phyloP scores from a whole-genome alignment of 2,329 filamentous ascomycete species.

The Fusarium praegraminearum region DNA sequence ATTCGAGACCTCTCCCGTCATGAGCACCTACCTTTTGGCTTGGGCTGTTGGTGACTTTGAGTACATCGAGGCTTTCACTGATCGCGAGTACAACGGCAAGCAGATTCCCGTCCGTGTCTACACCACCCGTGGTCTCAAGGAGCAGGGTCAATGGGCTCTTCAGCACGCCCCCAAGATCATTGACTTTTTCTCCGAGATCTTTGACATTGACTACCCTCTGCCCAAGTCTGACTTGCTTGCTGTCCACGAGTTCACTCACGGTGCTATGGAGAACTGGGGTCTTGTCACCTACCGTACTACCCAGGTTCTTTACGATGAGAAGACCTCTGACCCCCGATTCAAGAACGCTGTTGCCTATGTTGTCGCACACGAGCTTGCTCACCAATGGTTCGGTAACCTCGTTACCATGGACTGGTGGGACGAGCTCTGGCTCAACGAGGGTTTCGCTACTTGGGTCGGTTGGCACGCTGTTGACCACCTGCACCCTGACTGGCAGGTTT shows the following conservation, averaged over 20 bases:
- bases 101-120: conserved; percentile 94
- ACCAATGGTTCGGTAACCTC: conserved; percentile 96
- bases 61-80: conserved; percentile 91
- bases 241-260: conserved; percentile 89
- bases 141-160: conserved; percentile 89
- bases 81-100: conserved; percentile 91
- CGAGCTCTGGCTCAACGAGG: conserved; percentile 94
- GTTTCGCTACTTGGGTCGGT: conserved; percentile 98
- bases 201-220: conserved; percentile 91
- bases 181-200: conserved; percentile 96
- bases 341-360: conserved; percentile 97
- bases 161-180: conserved; percentile 93
- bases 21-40: conserved; percentile 91
- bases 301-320: conserved; percentile 94
- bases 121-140: conserved; percentile 92
- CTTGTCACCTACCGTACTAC: conserved; percentile 96
- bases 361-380: conserved; percentile 96
- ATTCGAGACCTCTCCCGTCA: conserved; percentile 86
- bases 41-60: conserved; percentile 98
- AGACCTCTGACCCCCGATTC: conserved; percentile 88
- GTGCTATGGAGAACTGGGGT: conserved; percentile 97
- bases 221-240: conserved; percentile 92
- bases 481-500: conserved; percentile 97
- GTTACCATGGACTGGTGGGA: conserved; percentile 99
- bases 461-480: conserved; percentile 93